A percentile compares a stretch with the other conserved stretches of the same genome.
phyloP scores from a whole-genome alignment of 495 filamentous ascomycete genomes.

The Cairneyella variabilis region DNA sequence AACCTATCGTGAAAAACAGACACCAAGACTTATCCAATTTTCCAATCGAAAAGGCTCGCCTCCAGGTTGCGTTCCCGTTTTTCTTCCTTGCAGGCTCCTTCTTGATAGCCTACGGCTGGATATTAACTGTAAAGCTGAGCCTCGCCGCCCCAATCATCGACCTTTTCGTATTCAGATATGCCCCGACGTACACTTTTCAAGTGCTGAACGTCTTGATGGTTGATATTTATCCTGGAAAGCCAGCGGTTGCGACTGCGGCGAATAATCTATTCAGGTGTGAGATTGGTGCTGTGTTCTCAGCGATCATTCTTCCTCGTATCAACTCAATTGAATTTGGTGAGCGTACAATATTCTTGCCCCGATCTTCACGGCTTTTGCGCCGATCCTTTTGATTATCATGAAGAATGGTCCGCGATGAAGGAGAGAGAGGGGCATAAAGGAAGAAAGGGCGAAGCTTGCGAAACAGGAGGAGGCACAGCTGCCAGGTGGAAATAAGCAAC shows the following conservation, averaged over 20 bases:
- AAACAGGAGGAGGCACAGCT: too few species aligned
- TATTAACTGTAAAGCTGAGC: constrained; percentile 38
- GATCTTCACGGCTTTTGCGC: too few species aligned
- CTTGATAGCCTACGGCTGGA: constrained; percentile 57
- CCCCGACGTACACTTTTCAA: constrained; percentile 49
- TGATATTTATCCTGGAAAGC: constrained; percentile 59
- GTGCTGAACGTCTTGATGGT: constrained; percentile 54
- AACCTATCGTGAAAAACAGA: constrained; percentile 43
- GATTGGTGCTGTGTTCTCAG: constrained; percentile 63
- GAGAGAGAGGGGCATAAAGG: too few species aligned
- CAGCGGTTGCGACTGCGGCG: constrained; percentile 64
- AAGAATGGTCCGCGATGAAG: too few species aligned
- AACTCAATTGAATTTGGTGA: constrained; percentile 60
- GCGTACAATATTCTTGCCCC: too few species aligned
- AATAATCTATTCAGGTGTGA: constrained; percentile 68
- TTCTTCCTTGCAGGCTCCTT: constrained; percentile 35
- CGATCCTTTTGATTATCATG: too few species aligned
- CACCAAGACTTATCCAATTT: constrained; percentile 51
- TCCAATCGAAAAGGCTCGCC: constrained; percentile 61
- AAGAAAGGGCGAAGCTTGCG: too few species aligned
- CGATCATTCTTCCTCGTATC: constrained; percentile 62
- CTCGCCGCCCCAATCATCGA: constrained; percentile 49
- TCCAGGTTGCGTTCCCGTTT: constrained; percentile 52
- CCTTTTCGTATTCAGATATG: constrained; percentile 50
- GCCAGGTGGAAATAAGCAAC: too few species aligned